Conservation (phyloP, 1,284 basidiomycete species). For the Lignosus rhinocerotis region DNA sequence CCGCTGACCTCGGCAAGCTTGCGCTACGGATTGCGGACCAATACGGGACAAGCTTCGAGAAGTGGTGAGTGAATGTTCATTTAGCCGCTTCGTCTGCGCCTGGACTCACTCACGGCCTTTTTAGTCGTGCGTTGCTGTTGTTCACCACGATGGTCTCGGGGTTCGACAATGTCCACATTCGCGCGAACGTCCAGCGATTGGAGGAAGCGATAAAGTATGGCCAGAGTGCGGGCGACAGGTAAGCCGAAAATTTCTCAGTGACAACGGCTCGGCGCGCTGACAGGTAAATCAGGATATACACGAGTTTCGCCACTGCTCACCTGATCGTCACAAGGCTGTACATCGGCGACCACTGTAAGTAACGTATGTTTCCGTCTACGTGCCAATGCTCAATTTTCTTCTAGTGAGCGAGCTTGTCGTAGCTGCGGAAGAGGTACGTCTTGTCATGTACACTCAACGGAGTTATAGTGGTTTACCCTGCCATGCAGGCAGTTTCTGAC, state of each 20-base stretch:
- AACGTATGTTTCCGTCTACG: neutral
- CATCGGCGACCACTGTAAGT: conserved; percentile 64
- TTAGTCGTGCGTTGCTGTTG: conserved; percentile 59
- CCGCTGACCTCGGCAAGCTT: conserved; percentile 64
- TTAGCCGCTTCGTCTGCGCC: neutral
- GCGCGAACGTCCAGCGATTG: conserved; percentile 58
- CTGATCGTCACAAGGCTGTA: conserved; percentile 53
- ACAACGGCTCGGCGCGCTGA: neutral
- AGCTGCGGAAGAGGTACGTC: conserved; percentile 56
- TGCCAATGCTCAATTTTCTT: neutral
- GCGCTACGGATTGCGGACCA: conserved; percentile 63
- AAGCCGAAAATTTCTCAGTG: conserved; percentile 2
- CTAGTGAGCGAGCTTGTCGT: conserved; percentile 60
- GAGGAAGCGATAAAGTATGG: conserved; percentile 66
- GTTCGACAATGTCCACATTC: conserved; percentile 64
- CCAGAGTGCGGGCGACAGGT: conserved; percentile 68
- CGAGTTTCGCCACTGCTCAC: conserved; percentile 58
- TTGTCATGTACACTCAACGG: too few relatives aligned
- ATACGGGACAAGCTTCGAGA: conserved; percentile 62
- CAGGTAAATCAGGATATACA: conserved; percentile 48
- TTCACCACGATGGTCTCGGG: conserved; percentile 65
- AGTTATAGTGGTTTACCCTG: conserved; percentile 23
- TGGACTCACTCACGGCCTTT: conserved; percentile 2
- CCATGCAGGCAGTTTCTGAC: conserved; percentile 51
- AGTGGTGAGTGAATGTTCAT: conserved; percentile 47